A percentile compares a stretch with the other conserved stretches of the same genome.
Conservation (phyloP, 1,139 yeast species). For the Zygoascus meyerae region DNA sequence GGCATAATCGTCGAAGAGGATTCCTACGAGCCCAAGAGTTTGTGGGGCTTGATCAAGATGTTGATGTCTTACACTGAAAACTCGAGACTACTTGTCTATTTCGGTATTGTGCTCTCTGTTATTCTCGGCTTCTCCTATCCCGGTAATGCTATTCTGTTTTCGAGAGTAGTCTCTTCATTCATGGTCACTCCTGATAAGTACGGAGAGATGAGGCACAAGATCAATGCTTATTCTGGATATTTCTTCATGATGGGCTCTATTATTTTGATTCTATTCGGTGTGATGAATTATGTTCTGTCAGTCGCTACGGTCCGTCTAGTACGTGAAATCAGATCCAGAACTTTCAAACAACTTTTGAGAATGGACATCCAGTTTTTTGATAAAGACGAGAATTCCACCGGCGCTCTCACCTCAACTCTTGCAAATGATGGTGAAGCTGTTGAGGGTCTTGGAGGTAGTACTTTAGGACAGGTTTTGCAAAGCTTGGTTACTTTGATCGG, state of each 20-base stretch:
- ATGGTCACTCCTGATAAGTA: slow-evolving; percentile 32
- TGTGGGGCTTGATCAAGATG: slow-evolving; percentile 20
- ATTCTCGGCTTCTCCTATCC: slow-evolving; percentile 39
- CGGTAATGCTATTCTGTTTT: slow-evolving; percentile 36
- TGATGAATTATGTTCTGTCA: slow-evolving; percentile 31
- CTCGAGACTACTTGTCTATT: background rate
- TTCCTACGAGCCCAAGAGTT: slow-evolving; percentile 12
- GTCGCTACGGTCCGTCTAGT: slow-evolving; percentile 29
- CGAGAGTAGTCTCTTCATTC: slow-evolving; percentile 35
- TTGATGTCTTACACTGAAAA: slow-evolving; percentile 11
- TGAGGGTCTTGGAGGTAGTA: slow-evolving; percentile 80
- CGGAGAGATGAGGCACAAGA: slow-evolving; percentile 32
- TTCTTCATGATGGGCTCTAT: slow-evolving; percentile 38
- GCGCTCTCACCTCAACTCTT: slow-evolving; percentile 75
- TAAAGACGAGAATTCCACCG: slow-evolving; percentile 51
- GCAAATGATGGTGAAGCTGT: slow-evolving; percentile 84
- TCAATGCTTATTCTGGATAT: slow-evolving; percentile 36
- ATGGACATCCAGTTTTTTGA: slow-evolving; percentile 87
- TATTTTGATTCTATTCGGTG: slow-evolving; percentile 29
- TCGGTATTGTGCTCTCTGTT: slow-evolving; percentile 32
- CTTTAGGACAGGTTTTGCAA: slow-evolving; percentile 71
- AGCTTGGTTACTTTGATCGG: slow-evolving; percentile 58
- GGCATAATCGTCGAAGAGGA: slow-evolving; percentile 12
- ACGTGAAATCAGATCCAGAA: slow-evolving; percentile 29
- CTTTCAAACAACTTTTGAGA: slow-evolving; percentile 41